These are phyloP conservation scores for Penicillium egyptiacum DNA, from an alignment of 495 filamentous ascomycete genomes.

Conservation along the genomic window DNA sequence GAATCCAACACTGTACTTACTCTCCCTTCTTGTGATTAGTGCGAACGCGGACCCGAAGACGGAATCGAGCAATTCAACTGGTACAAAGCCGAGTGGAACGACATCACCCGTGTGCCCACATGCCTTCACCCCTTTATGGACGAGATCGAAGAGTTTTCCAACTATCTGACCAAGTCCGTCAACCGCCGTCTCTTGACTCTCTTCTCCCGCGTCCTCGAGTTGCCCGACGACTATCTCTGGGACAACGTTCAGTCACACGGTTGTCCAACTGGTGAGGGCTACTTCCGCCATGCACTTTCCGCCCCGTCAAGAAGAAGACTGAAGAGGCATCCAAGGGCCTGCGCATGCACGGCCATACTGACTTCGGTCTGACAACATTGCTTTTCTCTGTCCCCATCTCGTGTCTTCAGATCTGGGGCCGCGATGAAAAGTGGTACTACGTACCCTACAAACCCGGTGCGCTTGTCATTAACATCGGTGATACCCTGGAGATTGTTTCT, in stretches of 20 bases:
- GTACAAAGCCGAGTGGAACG: constrained; percentile 42
- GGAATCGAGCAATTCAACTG: constrained; percentile 53
- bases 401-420: constrained; percentile 45
- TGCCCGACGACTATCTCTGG: constrained; percentile 49
- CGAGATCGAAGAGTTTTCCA: constrained; percentile 44
- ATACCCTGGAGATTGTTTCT: constrained; percentile 47
- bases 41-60: constrained; percentile 35
- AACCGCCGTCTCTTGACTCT: constrained; percentile 46
- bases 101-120: constrained; percentile 33
- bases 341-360: constrained; percentile 48
- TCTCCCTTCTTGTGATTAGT: constrained; percentile 20
- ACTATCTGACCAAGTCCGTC: constrained; percentile 46
- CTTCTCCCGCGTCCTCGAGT: constrained; percentile 47
- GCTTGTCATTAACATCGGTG: constrained; percentile 49
- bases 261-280: constrained; percentile 45
- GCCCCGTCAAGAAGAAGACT: constrained; percentile 39
- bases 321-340: constrained; percentile 41
- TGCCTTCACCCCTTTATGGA: constrained; percentile 48
- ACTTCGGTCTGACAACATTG: constrained; percentile 44
- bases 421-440: constrained; percentile 44
- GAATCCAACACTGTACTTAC: not conserved
- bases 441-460: constrained; percentile 46
- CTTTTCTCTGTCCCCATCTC: constrained; percentile 47
- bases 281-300: constrained; percentile 48
- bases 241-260: constrained; percentile 46